These are phyloP conservation scores for Sphagnum fallax DNA, from an alignment of 228 moss, liverwort and hornwort genomes.

Conservation along the genomic window DNA sequence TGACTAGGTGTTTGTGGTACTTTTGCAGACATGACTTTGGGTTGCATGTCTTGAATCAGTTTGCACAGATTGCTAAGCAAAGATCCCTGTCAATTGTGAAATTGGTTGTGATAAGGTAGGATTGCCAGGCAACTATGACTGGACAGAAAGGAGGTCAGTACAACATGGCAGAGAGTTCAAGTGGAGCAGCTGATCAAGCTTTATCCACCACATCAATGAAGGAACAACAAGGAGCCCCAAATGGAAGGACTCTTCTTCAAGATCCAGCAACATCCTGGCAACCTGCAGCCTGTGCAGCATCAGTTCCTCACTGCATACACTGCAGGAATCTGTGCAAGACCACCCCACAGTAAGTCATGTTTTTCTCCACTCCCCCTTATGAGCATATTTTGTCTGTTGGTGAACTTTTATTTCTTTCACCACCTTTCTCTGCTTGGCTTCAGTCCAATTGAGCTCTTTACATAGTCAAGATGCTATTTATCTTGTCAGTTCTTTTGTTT, in stretches of 20 bases:
- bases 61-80: background rate
- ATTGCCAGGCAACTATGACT: constrained; percentile 8
- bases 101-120: no score
- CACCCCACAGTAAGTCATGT: constrained; percentile 43
- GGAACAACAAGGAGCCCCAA: constrained; percentile 52
- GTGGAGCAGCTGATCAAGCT: constrained; percentile 43
- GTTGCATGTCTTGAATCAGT: no score
- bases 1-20: background rate
- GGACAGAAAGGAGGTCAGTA: constrained; percentile 11
- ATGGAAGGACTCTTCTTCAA: constrained; percentile 24
- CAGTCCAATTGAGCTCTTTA: constrained; percentile 5
- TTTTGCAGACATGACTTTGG: background rate
- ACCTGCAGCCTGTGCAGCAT: constrained; percentile 19
- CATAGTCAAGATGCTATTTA: constrained; percentile 3
- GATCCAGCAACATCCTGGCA: constrained; percentile 10
- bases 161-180: constrained; percentile 15
- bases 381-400: constrained; percentile 1
- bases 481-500: constrained; percentile 3
- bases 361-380: no score
- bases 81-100: background rate
- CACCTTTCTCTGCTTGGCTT: background rate
- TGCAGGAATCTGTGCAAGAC: constrained; percentile 33
- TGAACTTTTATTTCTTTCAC: background rate
- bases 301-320: constrained; percentile 6
- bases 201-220: constrained; percentile 41